Conservation (phyloP, 768 basidiomycete species). For the Calocybe cyanea region DNA sequence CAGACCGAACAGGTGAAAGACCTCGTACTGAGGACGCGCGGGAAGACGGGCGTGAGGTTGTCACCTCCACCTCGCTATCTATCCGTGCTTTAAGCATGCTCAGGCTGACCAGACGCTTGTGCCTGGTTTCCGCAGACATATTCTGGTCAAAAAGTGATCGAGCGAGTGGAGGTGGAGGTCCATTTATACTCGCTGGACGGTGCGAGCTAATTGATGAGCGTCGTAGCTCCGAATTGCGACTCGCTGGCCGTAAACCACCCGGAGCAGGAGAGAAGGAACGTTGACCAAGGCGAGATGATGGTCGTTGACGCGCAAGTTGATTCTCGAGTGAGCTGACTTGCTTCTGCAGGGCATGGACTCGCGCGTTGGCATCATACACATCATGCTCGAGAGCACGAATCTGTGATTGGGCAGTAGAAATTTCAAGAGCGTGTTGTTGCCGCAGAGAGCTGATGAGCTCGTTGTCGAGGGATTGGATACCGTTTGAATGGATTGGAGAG, state of each 20-base stretch:
- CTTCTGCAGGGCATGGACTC: slow-evolving; percentile 63
- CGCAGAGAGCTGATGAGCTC: slow-evolving; percentile 68
- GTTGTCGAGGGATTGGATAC: slow-evolving; percentile 58
- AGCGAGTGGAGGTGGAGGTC: slow-evolving; percentile 36
- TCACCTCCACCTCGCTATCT: slow-evolving; percentile 65
- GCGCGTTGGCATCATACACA: slow-evolving; percentile 70
- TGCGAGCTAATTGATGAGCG: slow-evolving; percentile 38
- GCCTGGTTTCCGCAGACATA: slow-evolving; percentile 70
- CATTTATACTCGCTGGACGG: slow-evolving; percentile 29
- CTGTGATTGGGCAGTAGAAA: slow-evolving; percentile 76
- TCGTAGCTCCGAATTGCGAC: slow-evolving; percentile 34
- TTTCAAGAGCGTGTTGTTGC: slow-evolving; percentile 77
- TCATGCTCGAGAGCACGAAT: slow-evolving; percentile 73
- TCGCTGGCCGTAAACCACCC: slow-evolving; percentile 42
- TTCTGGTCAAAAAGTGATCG: slow-evolving; percentile 65
- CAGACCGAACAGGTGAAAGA: slow-evolving; percentile 51
- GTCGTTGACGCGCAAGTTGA: slow-evolving; percentile 50
- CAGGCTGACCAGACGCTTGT: slow-evolving; percentile 80
- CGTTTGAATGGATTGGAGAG: slow-evolving; percentile 33
- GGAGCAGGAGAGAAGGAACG: slow-evolving; percentile 45
- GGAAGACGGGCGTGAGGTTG: slow-evolving; percentile 41
- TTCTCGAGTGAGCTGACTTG: slow-evolving; percentile 65
- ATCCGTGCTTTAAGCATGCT: slow-evolving; percentile 91
- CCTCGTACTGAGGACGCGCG: slow-evolving; percentile 30
- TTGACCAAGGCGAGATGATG: slow-evolving; percentile 36